Base-by-base conservation (phyloP, 805 yeast genomes). In the Metschnikowia chrysomelidarum region DNA sequence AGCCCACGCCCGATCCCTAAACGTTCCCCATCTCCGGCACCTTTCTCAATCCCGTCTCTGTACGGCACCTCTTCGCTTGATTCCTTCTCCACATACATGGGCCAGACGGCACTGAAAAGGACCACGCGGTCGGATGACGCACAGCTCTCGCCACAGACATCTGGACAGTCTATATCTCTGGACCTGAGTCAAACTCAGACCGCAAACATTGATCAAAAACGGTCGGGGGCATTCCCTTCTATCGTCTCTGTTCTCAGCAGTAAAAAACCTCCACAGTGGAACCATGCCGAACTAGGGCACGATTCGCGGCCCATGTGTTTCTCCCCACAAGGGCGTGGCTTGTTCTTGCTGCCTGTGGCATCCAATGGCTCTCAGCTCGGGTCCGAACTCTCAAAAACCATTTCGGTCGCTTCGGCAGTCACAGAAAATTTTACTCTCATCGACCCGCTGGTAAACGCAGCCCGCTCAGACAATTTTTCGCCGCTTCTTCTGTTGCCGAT, bases 401-500 rank as follows among this genome's bases (percentile, higher is more conserved):
- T n/a, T 11, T 7, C 28, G 2, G 24, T 34, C 10, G 46, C 51
- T 1, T 46, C 49, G 5, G 43, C 49, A 5, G 42, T 46, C 16
- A 47, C 52, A 7, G 42, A 39, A 27, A 40, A 46, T 32, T 47
- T 37, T 38, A 46, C 49, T 11, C 34, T 46, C 18, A 35, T 32
- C 25, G 52, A 47, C 16, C 47, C 52, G 5, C 40, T 36, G 37
- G 49, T 41, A 7, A 37, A 37, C 23, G 40, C 30, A 15, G 28
- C 38, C 12, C 23, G 26, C 17, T 19, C 40, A 3, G 46, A 40
- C 25, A 33, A 33, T 27, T 49, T 49, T 38, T 44, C 46, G 19
- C 52, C 47, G 27, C 42, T 57, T 4, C 54, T 51, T 24, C 60
- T 65, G 27, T 56, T 77, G 29, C 84, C 84, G 3, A 61, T 78